phyloP scores from a whole-genome alignment of 1,284 basidiomycete genomes.

The Sparassis latifolia region DNA sequence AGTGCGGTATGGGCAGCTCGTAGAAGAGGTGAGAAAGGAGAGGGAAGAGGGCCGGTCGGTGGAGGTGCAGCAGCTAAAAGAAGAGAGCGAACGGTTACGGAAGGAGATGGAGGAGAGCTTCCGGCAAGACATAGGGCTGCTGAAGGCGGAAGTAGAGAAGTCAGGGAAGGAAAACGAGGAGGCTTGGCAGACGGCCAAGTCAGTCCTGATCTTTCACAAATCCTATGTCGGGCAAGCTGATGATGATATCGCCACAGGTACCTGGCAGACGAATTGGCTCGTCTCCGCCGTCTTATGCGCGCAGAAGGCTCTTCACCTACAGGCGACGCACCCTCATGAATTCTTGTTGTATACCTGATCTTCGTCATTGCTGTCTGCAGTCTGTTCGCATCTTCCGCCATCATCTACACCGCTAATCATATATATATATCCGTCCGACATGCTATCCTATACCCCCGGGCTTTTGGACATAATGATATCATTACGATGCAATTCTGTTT shows the following conservation, averaged over 20 bases:
- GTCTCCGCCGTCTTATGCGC: constrained; percentile 66
- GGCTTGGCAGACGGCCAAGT: constrained; percentile 57
- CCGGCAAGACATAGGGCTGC: constrained; percentile 36
- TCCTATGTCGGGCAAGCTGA: not conserved
- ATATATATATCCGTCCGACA: no score
- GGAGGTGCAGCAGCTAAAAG: constrained; percentile 32
- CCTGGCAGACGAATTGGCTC: constrained; percentile 52
- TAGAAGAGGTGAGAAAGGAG: constrained; percentile 51
- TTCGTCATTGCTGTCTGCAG: not conserved
- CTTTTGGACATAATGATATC: no score
- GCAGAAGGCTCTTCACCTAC: constrained; percentile 1
- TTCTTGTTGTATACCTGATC: not conserved
- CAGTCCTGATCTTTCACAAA: constrained; percentile 19
- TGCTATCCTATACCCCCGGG: no score
- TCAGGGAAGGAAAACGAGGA: constrained; percentile 48
- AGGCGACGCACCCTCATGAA: not conserved
- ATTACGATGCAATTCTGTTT: no score
- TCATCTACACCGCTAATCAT: no score
- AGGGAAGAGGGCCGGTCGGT: constrained; percentile 35
- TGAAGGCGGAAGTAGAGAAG: constrained; percentile 44
- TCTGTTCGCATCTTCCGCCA: no score
- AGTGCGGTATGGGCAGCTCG: constrained; percentile 55
- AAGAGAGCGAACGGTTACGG: constrained; percentile 33
- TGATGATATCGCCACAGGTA: constrained; percentile 29
- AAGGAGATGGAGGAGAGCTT: constrained; percentile 49